These are phyloP conservation scores for Claviceps sp. DNA, from an alignment of 2,329 filamentous ascomycete species.

Conservation along the genomic window DNA sequence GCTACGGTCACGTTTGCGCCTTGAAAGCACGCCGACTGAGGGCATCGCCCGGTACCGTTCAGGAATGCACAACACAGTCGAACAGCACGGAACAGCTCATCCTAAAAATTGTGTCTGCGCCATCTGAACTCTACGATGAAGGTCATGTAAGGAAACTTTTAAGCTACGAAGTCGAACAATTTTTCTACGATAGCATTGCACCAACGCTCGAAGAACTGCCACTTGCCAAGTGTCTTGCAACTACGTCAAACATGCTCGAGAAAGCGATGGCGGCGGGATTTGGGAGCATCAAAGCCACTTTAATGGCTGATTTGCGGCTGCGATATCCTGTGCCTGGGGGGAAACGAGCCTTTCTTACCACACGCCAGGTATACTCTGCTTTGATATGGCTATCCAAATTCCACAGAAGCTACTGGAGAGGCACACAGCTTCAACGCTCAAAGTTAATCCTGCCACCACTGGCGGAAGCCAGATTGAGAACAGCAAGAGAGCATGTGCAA, in stretches of 20 bases:
- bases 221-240: constrained; percentile 37
- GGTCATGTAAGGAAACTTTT: constrained; percentile 52
- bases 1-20: constrained; percentile 42
- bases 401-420: constrained; percentile 39
- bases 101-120: constrained; percentile 47
- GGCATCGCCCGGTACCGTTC: constrained; percentile 8
- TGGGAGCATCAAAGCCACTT: constrained; percentile 33
- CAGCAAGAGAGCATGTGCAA: constrained; percentile 5
- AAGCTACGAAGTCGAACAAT: constrained; percentile 54
- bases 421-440: constrained; percentile 11
- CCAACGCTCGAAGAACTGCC: constrained; percentile 31
- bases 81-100: constrained; percentile 27
- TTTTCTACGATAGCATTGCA: constrained; percentile 47
- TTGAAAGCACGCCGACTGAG: constrained; percentile 28
- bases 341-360: constrained; percentile 33
- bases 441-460: constrained; percentile 39
- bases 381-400: constrained; percentile 51
- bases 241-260: constrained; percentile 19
- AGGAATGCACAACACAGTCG: not conserved
- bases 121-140: constrained; percentile 31
- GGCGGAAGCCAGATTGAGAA: constrained; percentile 29
- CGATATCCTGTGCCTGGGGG: constrained; percentile 43
- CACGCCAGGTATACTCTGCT: constrained; percentile 35
- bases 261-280: constrained; percentile 17
- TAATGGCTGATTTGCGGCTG: constrained; percentile 42